Evolutionary conservation across 306 rosid genomes (phyloP).

Genomic region (Medicago lupulina): DNA sequence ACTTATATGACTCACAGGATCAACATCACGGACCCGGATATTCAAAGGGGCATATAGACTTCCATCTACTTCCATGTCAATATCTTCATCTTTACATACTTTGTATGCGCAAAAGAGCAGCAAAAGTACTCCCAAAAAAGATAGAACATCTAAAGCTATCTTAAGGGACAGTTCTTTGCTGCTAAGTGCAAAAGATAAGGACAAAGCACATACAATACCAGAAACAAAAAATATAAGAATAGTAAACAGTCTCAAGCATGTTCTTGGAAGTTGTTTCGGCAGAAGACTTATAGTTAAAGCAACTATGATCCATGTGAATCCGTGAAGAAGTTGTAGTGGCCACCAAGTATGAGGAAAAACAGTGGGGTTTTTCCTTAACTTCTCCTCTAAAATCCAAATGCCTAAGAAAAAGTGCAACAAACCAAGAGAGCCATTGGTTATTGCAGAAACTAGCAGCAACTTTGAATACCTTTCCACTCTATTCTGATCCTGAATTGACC

Average conservation of each 20-base stretch:
- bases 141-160: not conserved
- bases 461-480: no score
- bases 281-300: not conserved
- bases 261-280: no score
- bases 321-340: not conserved
- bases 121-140: not conserved
- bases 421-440: no score
- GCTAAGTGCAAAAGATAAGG: not conserved
- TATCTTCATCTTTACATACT: not conserved
- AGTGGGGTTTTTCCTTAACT: no score
- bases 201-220: not conserved
- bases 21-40: not conserved
- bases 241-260: no score
- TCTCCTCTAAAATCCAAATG: no score
- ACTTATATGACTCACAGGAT: not conserved
- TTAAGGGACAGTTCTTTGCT: not conserved
- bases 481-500: no score
- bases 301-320: not conserved
- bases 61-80: not conserved
- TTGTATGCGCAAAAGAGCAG: not conserved
- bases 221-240: not conserved
- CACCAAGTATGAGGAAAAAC: not conserved
- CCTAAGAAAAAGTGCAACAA: no score
- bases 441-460: no score
- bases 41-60: not conserved